Evolutionary conservation across 345 rosid species (phyloP), one percentile per base, ranked within the genome.

Genomic region (Dipteronia sinensis): DNA sequence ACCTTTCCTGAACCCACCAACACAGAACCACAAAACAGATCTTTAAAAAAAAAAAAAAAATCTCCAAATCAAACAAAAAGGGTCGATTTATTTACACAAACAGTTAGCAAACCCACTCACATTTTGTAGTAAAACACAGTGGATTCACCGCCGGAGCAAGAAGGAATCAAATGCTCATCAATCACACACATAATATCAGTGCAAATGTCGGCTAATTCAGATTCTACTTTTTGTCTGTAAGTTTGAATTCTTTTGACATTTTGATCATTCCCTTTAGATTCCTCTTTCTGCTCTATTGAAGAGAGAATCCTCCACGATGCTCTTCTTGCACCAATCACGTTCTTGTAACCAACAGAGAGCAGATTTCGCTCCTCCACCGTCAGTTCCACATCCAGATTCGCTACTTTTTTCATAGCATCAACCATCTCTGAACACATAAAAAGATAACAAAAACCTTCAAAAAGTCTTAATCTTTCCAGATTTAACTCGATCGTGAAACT

Each of bases 131-230:
- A 91, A 81, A 91, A 91, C 23, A 89, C 92, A 23, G 88, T 83
- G 53, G 95, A 89, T 81, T 91, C 95, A 40, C 88, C 85, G 16
- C 82, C 89, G 1, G 86, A 29, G 80, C 86, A 89, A 0, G 93
- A 88, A 12, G 93, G 95, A 69, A 91, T 85, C 23, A 91, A 85
- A 83, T 89, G 93, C 55, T 91, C 90, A 76, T 91, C 93, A 56
- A 91, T 82, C 31, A 89, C 88, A 66, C 75, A 58, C 90, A 91
- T 89, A 44, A 91, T 82, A 78, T 87, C 92, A 81, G 79, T 75
- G 65, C 93, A 87, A 65, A 91, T 87, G 40, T 63, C 65, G 0
- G 89, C 73, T 66, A 89, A 83, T 85, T 91, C 95, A 25, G 74
- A 17, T 69, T 91, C 93, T n/a, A 91, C 90, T 68, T 89, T 89